Conservation (phyloP, 2,329 filamentous ascomycete genomes). For the Aspergillus quadrilineatus region DNA sequence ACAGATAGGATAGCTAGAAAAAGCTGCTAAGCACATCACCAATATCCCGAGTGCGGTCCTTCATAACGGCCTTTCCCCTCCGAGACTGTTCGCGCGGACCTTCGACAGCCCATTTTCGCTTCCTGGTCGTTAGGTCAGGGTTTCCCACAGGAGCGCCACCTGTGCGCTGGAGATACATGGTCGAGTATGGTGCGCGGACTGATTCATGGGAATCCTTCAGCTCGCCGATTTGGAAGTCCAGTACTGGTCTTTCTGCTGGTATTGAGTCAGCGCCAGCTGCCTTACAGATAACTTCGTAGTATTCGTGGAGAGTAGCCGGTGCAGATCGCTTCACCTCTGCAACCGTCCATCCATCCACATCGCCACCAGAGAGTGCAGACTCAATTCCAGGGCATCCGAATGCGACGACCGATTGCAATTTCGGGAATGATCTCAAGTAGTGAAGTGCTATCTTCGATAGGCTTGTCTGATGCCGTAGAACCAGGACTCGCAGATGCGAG, state of each 20-base stretch:
- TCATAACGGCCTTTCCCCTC: constrained; percentile 25
- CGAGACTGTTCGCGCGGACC: not conserved
- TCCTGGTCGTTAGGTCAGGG: constrained; percentile 11
- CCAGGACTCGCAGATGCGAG: constrained; percentile 38
- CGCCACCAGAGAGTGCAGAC: constrained; percentile 19
- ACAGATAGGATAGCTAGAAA: constrained; percentile 10
- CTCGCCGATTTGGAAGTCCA: constrained; percentile 28
- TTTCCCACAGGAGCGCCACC: not conserved
- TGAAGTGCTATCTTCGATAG: constrained; percentile 33
- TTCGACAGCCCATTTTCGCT: constrained; percentile 3
- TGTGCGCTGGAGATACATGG: constrained; percentile 16
- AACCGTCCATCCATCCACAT: constrained; percentile 31
- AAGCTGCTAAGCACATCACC: constrained; percentile 34
- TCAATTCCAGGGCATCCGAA: constrained; percentile 33
- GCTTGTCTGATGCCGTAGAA: constrained; percentile 34
- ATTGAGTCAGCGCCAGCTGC: not conserved
- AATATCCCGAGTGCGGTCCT: constrained; percentile 27
- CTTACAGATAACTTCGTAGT: constrained; percentile 16
- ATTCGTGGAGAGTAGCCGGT: constrained; percentile 17
- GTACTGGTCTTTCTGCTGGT: constrained; percentile 20
- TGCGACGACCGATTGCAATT: constrained; percentile 36
- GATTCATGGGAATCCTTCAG: not conserved
- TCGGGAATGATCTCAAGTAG: constrained; percentile 37
- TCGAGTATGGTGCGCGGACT: not conserved
- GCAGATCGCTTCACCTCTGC: constrained; percentile 1